Conservation (phyloP, 2,329 filamentous ascomycete genomes). For the Penicillium freii region DNA sequence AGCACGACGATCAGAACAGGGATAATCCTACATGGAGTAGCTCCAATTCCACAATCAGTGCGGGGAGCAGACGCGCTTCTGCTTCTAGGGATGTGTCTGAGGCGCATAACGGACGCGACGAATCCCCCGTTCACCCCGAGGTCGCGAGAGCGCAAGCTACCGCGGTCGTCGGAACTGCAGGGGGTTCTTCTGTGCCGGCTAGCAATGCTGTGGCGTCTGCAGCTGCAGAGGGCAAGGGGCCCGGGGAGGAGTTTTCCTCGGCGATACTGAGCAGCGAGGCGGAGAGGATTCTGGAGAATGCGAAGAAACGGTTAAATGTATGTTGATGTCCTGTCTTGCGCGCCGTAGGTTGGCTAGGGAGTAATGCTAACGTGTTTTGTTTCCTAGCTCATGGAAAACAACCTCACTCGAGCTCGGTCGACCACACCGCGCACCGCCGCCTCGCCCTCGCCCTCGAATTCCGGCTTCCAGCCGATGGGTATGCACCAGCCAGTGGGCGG, state of each 20-base stretch:
- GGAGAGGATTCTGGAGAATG: constrained; percentile 87
- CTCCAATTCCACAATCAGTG: constrained; percentile 40
- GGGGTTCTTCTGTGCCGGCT: constrained; percentile 9
- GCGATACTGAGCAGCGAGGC: constrained; percentile 76
- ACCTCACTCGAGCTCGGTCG: constrained; percentile 73
- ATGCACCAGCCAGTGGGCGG: constrained; percentile 39
- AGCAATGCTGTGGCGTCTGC: constrained; percentile 34
- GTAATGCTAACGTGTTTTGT: constrained; percentile 18
- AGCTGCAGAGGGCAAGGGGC: constrained; percentile 38
- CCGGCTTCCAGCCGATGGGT: constrained; percentile 30
- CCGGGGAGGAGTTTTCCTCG: constrained; percentile 67
- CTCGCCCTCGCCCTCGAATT: constrained; percentile 36
- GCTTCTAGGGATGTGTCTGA: constrained; percentile 17
- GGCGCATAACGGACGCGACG: constrained; percentile 7
- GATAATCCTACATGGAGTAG: constrained; percentile 31
- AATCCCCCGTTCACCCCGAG: constrained; percentile 8
- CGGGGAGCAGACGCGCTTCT: constrained; percentile 23
- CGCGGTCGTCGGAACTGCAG: constrained; percentile 3
- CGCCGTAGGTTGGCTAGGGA: neutral
- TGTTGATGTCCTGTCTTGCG: constrained; percentile 34
- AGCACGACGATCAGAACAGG: constrained; percentile 59
- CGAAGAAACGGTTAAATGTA: constrained; percentile 84
- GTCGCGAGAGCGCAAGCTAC: constrained; percentile 7
- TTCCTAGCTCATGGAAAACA: constrained; percentile 84
- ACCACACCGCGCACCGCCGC: constrained; percentile 61